Evolutionary conservation across 371 early-diverging fungal species (phyloP), one percentile per base, ranked within the genome.

Genomic region (Apophysomyces ossiformis): DNA sequence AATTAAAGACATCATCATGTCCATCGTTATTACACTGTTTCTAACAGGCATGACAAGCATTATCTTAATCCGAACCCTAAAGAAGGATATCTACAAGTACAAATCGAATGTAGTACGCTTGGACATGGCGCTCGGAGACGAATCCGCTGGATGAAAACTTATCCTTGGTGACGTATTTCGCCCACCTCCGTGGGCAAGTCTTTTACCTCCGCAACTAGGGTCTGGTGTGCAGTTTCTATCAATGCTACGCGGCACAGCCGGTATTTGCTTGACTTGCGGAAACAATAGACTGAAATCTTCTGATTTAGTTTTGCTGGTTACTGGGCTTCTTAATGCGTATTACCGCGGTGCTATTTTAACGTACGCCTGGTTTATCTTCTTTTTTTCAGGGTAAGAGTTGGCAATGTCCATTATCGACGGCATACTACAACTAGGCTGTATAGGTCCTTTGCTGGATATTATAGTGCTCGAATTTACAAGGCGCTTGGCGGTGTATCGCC

Each of bases 131-230:
- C 37, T 63, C 16, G 91, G 93, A 73, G 96, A 95, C 73, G 95
- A 96, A 69, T 93, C 90, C 5, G 87, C 63, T 83, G 93, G 93
- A 9, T 95, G 95, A 95, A 95, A 95, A 77, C 80, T 95, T 26
- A 90, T 94, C 1, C 95, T 94, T 61, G 95, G 93, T n/a, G 95
- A 95, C 72, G 92, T 94, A 21, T 92, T 94, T 71, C 76, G 94
- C 11, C 81, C 92, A 2, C 94, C 94, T 0, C 67, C 63, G 35
- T 76, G 83, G 37, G 72, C 84, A 35, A 84, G 85, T 57, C 69
- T 91, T 32, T 73, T 95, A 61, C 85, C 91, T 15, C 90, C 92
- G 3, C 68, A 93, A 36, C 62, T 94, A 56, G 95, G 95, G 15
- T 89, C 86, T 15, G 94, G 94, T 11, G 89, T 92, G 15, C 95